These are phyloP conservation scores for Plasmopara viticola DNA, from an alignment of 352 stramenopile genomes.

Conservation along the genomic window DNA sequence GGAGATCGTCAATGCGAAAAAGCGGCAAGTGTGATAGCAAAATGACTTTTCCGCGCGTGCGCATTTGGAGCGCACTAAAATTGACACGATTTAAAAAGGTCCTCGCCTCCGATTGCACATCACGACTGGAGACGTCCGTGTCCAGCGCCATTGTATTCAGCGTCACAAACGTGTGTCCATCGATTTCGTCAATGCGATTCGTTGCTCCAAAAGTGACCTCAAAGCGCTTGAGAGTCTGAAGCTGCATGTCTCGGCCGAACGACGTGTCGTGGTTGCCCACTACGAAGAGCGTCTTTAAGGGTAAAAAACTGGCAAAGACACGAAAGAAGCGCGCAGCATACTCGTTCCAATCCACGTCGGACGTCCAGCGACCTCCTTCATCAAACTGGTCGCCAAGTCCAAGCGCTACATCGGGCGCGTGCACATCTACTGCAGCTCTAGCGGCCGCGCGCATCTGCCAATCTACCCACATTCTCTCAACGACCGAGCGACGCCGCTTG, in stretches of 20 bases:
- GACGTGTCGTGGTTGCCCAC: slow-evolving; percentile 77
- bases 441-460: slow-evolving; percentile 49
- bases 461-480: slow-evolving; percentile 68
- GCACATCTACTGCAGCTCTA: slow-evolving; percentile 36
- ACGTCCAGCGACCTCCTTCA: slow-evolving; percentile 52
- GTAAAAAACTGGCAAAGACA: slow-evolving; percentile 29
- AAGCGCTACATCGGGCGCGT: slow-evolving; percentile 50
- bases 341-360: slow-evolving; percentile 42
- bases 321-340: slow-evolving; percentile 50
- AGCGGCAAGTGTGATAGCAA: slow-evolving; percentile 63
- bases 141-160: slow-evolving; percentile 81
- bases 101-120: slow-evolving; percentile 44
- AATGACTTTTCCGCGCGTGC: slow-evolving; percentile 30
- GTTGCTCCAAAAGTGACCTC: slow-evolving; percentile 52
- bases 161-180: slow-evolving; percentile 49
- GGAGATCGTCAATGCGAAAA: slow-evolving; percentile 46
- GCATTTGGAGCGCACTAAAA: slow-evolving; percentile 17
- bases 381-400: slow-evolving; percentile 73
- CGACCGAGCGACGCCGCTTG: slow-evolving; percentile 44
- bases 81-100: slow-evolving; percentile 48
- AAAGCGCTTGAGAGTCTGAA: slow-evolving; percentile 39
- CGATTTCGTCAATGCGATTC: slow-evolving; percentile 46
- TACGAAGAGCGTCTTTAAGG: slow-evolving; percentile 50
- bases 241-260: slow-evolving; percentile 45
- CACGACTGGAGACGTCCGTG: slow-evolving; percentile 36